These are phyloP conservation scores for Phycomyces blakesleeanus DNA, from an alignment of 192 early-diverging fungal species.

Conservation along the genomic window DNA sequence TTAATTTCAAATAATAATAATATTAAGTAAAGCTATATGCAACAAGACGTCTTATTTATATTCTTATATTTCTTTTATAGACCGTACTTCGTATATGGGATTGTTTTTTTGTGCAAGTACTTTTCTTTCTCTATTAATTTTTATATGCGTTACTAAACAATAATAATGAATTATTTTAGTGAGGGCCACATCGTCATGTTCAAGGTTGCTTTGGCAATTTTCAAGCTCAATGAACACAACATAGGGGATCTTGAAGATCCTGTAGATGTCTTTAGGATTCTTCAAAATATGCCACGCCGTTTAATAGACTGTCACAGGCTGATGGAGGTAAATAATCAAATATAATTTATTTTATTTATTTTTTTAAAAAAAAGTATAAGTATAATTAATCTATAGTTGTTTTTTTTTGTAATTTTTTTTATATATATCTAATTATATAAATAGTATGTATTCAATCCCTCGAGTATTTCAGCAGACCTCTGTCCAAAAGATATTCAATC, in stretches of 20 bases:
- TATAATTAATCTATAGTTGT: too few species aligned
- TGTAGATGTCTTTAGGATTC: conserved; percentile 51
- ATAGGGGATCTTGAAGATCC: conserved; percentile 54
- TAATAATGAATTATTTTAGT: conserved; percentile 14
- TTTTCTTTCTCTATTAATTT: too few species aligned
- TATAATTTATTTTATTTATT: too few species aligned
- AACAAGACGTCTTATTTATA: too few species aligned
- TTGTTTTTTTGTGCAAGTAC: conserved; percentile 51
- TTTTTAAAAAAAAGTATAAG: too few species aligned
- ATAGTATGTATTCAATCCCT: not conserved
- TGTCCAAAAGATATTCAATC: too few species aligned
- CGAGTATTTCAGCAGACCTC: too few species aligned
- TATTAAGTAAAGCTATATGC: too few species aligned
- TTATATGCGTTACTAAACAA: not conserved
- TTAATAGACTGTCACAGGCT: conserved; percentile 55
- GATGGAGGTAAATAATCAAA: conserved; percentile 45
- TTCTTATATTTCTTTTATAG: too few species aligned
- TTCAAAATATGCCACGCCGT: conserved; percentile 54
- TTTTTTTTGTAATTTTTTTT: too few species aligned
- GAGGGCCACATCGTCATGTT: conserved; percentile 66
- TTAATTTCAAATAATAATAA: too few species aligned
- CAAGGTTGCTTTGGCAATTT: conserved; percentile 64
- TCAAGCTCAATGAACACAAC: conserved; percentile 60
- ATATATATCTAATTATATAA: not conserved
- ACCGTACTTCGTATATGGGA: conserved; percentile 60